Base-by-base conservation (phyloP, 495 filamentous ascomycete species). In the Baudoinia panamericana region DNA sequence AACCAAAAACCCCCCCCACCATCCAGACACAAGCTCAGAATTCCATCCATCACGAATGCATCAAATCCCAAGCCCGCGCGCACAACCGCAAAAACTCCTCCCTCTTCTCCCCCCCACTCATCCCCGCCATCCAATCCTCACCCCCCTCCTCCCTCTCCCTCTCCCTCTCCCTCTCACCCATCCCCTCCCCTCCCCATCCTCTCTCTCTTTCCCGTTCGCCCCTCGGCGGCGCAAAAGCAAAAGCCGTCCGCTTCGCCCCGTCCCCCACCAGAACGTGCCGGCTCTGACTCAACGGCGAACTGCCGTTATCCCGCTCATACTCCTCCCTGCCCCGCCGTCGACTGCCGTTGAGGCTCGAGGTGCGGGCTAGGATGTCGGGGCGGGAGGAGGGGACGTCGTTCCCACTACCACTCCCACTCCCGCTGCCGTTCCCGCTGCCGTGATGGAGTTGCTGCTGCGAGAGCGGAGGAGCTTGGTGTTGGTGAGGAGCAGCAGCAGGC, bases 21-120 rank as follows among this genome's bases (percentile, higher is more conserved):
- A n/a, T n/a, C n/a, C n/a, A n/a, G n/a, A n/a, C n/a, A n/a, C n/a
- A n/a, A n/a, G n/a, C n/a, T n/a, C n/a, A n/a, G n/a, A n/a, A n/a
- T n/a, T n/a, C n/a, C n/a, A n/a, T 37, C 13, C 34, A 37, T 15
- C 16, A 97, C 35, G 86, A 94, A 66, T 96, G 90, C 58, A 97
- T 92, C 37, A 97, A 56, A 64, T 97, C 90, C 90, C 90, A 97
- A 18, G 88, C 88, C 53, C 84, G 68, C 36, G 80, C 75, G 55
- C 90, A 97, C 29, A 96, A 62, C 32, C 70, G 64, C 48, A 97
- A 61, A 56, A 97, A 97, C 55, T 97, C 88, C 31, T 93, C 87
- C 59, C 87, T 84, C 76, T 97, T 97, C 58, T 73, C 76, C 41
- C 73, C 15, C 4, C 16, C 27, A 28, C 27, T 38, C 48, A 46